Evolutionary conservation across 306 rosid genomes (phyloP), one percentile per base, ranked within the genome.

Genomic region (Sechiopsis laciniata): DNA sequence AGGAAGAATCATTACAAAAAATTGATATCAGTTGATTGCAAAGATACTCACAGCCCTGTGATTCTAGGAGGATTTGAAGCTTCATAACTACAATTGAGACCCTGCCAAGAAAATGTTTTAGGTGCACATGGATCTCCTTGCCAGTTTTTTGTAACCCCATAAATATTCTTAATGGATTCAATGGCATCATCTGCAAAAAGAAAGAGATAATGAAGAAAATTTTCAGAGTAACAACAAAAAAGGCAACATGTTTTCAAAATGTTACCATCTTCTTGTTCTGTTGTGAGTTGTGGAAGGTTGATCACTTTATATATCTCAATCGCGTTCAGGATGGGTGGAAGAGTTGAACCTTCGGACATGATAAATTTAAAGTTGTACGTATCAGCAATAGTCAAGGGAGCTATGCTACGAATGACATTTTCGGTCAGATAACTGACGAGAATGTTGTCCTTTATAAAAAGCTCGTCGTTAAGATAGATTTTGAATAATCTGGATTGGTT

Each of bases 81-180:
- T 67, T 45, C 72, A 19, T 62, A 55, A 57, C 51, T 40, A 56
- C 91, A 83, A 46, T 70, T 73, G 51, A 85, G 53, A 55, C 83
- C 83, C 40, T 73, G 61, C 91, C 87, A 78, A 11, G 78, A 50
- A 62, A 67, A 53, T 14, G 1, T 8, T 17, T 46, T 26, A 5
- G 83, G 87, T 71, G 68, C 70, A 55, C 86, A 83, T 40, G 79
- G 87, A 77, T 83, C 87, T 76, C 89, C 84, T 83, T 85, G 78
- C 82, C 84, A 86, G 15, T 59, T 24, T 78, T 68, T 86, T 56
- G 42, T 16, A 24, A 78, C 55, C 9, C 40, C 40, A 75, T 79
- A 81, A 12, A 1, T 8, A 32, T 37, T 15, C 78, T 74, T 76
- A 19, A 83, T 74, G 24, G 66, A 55, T 70, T 8, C 67, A 57